Conservation (phyloP, 2,329 filamentous ascomycete genomes). For the Pseudogymnoascus sp. region DNA sequence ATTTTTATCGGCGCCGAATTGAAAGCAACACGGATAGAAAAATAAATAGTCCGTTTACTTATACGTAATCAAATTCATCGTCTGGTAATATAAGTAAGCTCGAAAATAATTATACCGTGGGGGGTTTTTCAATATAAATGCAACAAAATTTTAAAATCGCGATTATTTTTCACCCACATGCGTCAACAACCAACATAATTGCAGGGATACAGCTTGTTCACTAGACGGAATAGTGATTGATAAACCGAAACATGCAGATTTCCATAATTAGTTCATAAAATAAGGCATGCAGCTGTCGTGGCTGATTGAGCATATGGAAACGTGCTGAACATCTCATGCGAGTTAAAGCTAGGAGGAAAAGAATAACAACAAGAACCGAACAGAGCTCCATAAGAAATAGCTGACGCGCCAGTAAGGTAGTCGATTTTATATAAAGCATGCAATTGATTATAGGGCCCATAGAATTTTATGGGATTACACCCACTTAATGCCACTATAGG, state of each 20-base stretch:
- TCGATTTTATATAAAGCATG: neutral
- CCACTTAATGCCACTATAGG: neutral
- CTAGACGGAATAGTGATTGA: neutral
- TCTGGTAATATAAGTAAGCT: neutral
- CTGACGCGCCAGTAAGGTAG: neutral
- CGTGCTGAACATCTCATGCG: neutral
- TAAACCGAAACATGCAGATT: neutral
- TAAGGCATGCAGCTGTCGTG: neutral
- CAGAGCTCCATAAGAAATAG: neutral
- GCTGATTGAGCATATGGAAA: neutral
- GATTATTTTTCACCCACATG: too few relatives aligned
- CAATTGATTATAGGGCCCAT: neutral
- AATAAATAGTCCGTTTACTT: neutral
- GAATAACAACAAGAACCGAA: neutral
- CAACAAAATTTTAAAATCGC: neutral
- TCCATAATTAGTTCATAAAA: neutral
- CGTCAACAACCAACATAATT: neutral
- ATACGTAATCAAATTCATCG: neutral
- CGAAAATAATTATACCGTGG: neutral
- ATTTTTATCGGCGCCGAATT: neutral
- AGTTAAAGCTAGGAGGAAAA: neutral
- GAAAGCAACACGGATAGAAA: neutral
- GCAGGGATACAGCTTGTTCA: neutral
- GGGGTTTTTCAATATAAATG: neutral
- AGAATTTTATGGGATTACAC: neutral